Evolutionary conservation across 208 protist species (phyloP).

Genomic region (Trypanosoma caninum): DNA sequence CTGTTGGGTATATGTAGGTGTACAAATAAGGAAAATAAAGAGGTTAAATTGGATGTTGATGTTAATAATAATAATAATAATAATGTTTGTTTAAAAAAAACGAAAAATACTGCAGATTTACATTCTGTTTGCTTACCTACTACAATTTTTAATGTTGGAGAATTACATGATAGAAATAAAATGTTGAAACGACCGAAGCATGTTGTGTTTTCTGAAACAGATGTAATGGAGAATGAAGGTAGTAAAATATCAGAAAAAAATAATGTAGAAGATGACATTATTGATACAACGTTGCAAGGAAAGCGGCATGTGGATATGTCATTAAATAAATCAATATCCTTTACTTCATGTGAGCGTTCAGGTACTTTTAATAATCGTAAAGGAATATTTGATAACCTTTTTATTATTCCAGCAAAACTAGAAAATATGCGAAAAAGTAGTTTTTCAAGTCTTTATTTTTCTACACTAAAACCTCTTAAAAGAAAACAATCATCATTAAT

Average conservation of each 20-base stretch:
- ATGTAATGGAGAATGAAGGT: neutral
- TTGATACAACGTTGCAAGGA: too few species aligned
- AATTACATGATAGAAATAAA: constrained; percentile 6
- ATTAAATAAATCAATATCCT: neutral
- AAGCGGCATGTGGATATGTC: too few species aligned
- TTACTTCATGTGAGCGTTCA: neutral
- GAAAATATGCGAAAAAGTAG: constrained; percentile 31
- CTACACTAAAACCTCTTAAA: constrained; percentile 23
- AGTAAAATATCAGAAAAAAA: too few species aligned
- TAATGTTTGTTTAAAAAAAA: neutral
- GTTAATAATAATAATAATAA: neutral
- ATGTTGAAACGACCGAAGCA: neutral
- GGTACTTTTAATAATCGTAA: neutral
- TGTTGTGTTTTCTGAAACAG: neutral
- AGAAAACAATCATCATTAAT: too few species aligned
- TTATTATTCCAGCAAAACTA: constrained; percentile 11
- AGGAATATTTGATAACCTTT: neutral
- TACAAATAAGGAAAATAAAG: too few species aligned
- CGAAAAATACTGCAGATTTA: neutral
- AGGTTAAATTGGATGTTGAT: too few species aligned
- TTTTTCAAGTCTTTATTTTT: constrained; percentile 43
- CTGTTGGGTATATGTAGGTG: too few species aligned
- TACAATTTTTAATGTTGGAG: neutral
- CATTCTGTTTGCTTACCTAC: neutral
- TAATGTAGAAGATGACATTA: too few species aligned